Base-by-base conservation (phyloP, 2,329 filamentous ascomycete species). In the Aspergillus hiratsukae region DNA sequence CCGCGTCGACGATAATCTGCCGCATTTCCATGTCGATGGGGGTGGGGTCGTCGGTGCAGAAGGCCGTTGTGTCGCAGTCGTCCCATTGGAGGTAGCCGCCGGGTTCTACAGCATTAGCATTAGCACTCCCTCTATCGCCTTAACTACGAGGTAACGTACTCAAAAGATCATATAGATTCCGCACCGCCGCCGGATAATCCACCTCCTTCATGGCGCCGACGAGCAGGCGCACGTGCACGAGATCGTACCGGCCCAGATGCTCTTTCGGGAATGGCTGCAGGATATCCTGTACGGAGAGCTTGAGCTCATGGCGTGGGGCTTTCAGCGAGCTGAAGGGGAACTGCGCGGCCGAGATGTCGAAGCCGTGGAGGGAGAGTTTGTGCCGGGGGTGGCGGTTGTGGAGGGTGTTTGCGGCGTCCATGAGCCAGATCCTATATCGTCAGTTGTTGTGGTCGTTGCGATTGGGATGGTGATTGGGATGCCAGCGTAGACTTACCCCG, bases 261-360 rank as follows among this genome's bases (percentile, higher is more conserved):
- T 69, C 63, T 2, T 48, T 19, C 1, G 68, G 64, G 43, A 70
- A 72, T 2, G 67, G 66, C 4, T 62, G 31, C 2, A 66, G 63
- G 43, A 60, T 58, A 37, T 72, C 60, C 9, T 71, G 68, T 2
- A 67, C 58, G 11, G 61, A 59, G 25, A 65, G 62, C 1, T 49
- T 25, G 27, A 66, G 54, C 43, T 62, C 53, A 31, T 56, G 41
- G 4, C 21, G 46, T 0, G 56, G 48, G 5, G 14, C 25, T 21
- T 43, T 35, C 11, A 52, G 31, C 7, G 46, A 37, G 25, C 23
- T 8, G 27, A 48, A 46, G 23, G 66, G 65, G 51, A 65, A 71
- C 27, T 72, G 71, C 4, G 58, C 58, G 2, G 59, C 31, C 11
- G 70, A 72, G 37, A 72, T 68, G 49, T 71, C 70, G 52, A 72